phyloP scores from a whole-genome alignment of 352 stramenopile species.

The Pythium grandisporangium region DNA sequence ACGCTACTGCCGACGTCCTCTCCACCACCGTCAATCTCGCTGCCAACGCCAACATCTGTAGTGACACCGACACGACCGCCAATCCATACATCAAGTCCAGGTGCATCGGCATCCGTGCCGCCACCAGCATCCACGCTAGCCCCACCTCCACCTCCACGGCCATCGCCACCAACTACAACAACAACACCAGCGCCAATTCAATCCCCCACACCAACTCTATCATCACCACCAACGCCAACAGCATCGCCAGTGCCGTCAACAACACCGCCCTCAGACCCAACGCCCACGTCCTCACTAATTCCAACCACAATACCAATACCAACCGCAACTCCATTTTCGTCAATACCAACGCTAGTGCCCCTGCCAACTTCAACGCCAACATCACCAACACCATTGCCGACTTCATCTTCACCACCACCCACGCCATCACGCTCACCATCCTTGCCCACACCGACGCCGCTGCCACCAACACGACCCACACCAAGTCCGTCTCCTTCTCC shows the following conservation, averaged over 20 bases:
- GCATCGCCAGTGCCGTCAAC: no score
- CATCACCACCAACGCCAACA: neutral
- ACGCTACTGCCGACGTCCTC: neutral
- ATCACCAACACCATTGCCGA: neutral
- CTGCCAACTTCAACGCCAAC: neutral
- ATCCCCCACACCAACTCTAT: neutral
- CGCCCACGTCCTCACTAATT: no score
- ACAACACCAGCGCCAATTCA: neutral
- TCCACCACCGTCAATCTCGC: neutral
- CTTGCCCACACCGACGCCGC: neutral
- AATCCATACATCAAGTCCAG: no score
- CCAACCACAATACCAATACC: neutral
- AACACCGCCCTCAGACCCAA: no score
- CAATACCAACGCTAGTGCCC: neutral
- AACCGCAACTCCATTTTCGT: neutral
- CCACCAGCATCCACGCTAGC: no score
- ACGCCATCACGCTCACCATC: neutral
- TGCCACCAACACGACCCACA: neutral
- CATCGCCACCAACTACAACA: neutral
- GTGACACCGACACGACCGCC: no score
- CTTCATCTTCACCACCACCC: no score
- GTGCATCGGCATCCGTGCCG: no score
- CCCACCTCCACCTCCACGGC: neutral
- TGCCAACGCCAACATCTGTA: neutral
- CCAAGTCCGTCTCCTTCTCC: no score